Base-by-base conservation (phyloP, 2,329 filamentous ascomycete species). In the Dactylonectria estremocensis region DNA sequence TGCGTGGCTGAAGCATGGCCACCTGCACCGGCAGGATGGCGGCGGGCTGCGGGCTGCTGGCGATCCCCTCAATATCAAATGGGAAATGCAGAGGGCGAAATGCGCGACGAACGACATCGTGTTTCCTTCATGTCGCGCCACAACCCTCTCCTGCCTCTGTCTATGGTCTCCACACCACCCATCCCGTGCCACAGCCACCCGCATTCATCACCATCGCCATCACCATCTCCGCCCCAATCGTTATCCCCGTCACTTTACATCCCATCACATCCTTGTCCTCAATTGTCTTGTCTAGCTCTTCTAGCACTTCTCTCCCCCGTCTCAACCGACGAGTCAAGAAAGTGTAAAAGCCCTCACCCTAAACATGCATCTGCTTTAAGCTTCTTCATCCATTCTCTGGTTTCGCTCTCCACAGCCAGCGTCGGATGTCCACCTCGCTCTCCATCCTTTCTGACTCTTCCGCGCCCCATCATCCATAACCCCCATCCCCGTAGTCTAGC, bases 351-450 rank as follows among this genome's bases (percentile, higher is more conserved):
- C 54, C 64, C 54, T 68, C 55, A 62, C 68, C 60, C 66, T 46
- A 66, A 61, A 62, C 58, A 43, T 56, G 67, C 64, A 48, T 68
- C 48, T 3, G 49, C 49, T 49, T 69, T 69, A 67, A 69, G 67
- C 64, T 69, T 69, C 63, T 69, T 67, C 64, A 22, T 56, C 60
- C 62, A 43, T 57, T 49, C 61, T n/a, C 37, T 46, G 35, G 4
- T 31, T 37, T 37, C 35, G 20, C 56, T 52, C 22, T 46, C 49
- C 56, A 49, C 56, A 55, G 9, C 16, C 43, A 31, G 31, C 46
- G 37, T 31, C 62, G 18, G 18, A 16, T 22, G 46, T 28, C 49
- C 61, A 59, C 54, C 37, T 33, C 9, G 37, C 31, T 33, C 35
- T 54, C 24, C 24, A 28, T 28, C 24, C 24, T 28, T 40, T 57